Evolutionary conservation across 2,329 filamentous ascomycete species (phyloP).

Genomic region (Canariomyces notabilis): DNA sequence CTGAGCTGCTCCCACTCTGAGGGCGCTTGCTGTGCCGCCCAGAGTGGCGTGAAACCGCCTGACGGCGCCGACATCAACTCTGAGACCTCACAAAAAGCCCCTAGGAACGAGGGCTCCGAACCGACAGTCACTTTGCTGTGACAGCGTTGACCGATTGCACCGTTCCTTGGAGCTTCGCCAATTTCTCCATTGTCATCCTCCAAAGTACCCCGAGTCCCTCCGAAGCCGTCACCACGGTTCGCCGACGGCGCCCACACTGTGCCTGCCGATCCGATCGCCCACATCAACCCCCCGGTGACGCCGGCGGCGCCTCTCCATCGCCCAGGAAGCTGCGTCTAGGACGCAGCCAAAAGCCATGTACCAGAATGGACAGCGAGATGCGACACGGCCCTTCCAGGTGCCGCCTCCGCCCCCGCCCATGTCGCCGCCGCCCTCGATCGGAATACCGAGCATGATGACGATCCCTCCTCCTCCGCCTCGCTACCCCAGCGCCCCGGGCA

Average conservation of each 20-base stretch:
- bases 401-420: slow-evolving; percentile 54
- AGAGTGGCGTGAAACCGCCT: neutral
- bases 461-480: slow-evolving; percentile 53
- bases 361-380: slow-evolving; percentile 49
- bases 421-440: slow-evolving; percentile 39
- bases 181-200: too few species aligned
- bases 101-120: neutral
- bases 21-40: neutral
- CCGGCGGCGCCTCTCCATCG: neutral
- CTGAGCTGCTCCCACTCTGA: neutral
- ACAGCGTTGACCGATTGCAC: neutral
- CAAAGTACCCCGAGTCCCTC: too few species aligned
- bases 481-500: slow-evolving; percentile 42
- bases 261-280: neutral
- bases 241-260: too few species aligned
- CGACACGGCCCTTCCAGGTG: slow-evolving; percentile 49
- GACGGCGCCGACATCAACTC: neutral
- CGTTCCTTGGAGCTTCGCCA: neutral
- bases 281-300: neutral
- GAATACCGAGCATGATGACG: slow-evolving; percentile 37
- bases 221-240: too few species aligned
- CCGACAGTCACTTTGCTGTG: neutral
- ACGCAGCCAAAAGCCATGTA: slow-evolving; percentile 44
- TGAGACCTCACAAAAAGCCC: neutral
- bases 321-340: neutral